Base-by-base conservation (phyloP, 2,329 filamentous ascomycete species). In the Xylaria hypoxylon region DNA sequence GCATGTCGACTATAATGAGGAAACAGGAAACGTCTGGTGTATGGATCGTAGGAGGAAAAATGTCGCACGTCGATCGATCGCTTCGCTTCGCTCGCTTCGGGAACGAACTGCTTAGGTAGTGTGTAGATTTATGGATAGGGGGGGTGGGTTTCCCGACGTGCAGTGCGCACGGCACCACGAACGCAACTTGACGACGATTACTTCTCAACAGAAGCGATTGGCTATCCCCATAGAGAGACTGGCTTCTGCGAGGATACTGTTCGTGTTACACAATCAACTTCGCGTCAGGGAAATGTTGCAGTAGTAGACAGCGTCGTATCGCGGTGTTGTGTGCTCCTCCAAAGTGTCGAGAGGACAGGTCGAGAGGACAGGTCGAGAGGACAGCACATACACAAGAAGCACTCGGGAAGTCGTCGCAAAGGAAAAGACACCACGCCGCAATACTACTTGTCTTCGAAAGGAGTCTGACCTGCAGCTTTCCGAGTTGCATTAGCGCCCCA, bases 1-100 rank as follows among this genome's bases (percentile, higher is more conserved):
- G 74, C 72, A 80, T 77, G 64, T 74, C 79, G 19, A 17, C 13
- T 15, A 22, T 15, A n/a, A 28, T 7, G 48, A 35, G 19, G 7
- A 33, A 5, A n/a, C n/a, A n/a, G n/a, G n/a, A n/a, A 11, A 35
- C 22, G 57, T 56, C 33, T 55, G 22, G n/a, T 42, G 22, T n/a
- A 24, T 7, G 53, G 13, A 45, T 57, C 44, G 40, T 38, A 28
- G 28, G 28, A 19, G 3, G 17, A 31, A 47, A 13, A 19, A 2
- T n/a, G 48, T 11, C 26, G 57, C 13, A 8, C 38, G 48, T 10
- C n/a, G 24, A 26, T 15, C 15, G 40, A 35, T 52, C 26, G 17
- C 38, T 35, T 35, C 19, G 50, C 28, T 35, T 52, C 47, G 26
- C 26, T 24, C 22, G 44, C n/a, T 62, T 35, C 35, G 51, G 13